Conservation (phyloP, 768 basidiomycete genomes). For the Hebeloma cylindrosporum region DNA sequence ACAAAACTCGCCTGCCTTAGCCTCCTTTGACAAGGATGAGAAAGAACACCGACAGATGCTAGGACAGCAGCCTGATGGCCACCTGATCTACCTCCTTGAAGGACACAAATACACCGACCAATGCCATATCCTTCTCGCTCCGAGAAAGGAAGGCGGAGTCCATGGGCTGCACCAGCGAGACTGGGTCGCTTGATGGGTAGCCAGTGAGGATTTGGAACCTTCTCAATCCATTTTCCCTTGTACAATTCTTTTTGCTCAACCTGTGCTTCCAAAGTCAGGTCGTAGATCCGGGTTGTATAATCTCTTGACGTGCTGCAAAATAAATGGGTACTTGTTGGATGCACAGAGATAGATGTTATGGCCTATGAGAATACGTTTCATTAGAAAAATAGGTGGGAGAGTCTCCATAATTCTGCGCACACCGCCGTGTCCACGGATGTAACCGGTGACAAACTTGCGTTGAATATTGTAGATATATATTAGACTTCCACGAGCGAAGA, state of each 20-base stretch:
- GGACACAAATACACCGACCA: slow-evolving; percentile 62
- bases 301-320: slow-evolving; percentile 76
- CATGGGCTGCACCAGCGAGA: slow-evolving; percentile 68
- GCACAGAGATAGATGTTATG: slow-evolving; percentile 69
- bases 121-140: slow-evolving; percentile 62
- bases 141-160: slow-evolving; percentile 55
- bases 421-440: slow-evolving; percentile 70
- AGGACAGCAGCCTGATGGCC: slow-evolving; percentile 73
- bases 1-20: too few species aligned
- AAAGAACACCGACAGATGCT: slow-evolving; percentile 46
- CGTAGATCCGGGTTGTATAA: slow-evolving; percentile 68
- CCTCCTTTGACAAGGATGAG: slow-evolving; percentile 8
- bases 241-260: slow-evolving; percentile 4
- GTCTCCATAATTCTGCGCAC: slow-evolving; percentile 44
- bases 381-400: not conserved
- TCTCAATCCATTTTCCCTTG: slow-evolving; percentile 6
- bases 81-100: slow-evolving; percentile 71
- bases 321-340: slow-evolving; percentile 56
- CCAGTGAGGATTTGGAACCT: slow-evolving; percentile 55
- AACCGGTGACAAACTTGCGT: slow-evolving; percentile 40
- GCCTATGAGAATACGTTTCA: slow-evolving; percentile 29
- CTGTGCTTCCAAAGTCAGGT: slow-evolving; percentile 41
- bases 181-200: slow-evolving; percentile 48
- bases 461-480: slow-evolving; percentile 56
- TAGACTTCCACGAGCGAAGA: slow-evolving; percentile 54